Percentiles rank a stretch among this genome's conserved stretches.
These are phyloP conservation scores for Gloeopeniophorella convolvens DNA, from an alignment of 768 basidiomycete genomes.

Conservation along the genomic window DNA sequence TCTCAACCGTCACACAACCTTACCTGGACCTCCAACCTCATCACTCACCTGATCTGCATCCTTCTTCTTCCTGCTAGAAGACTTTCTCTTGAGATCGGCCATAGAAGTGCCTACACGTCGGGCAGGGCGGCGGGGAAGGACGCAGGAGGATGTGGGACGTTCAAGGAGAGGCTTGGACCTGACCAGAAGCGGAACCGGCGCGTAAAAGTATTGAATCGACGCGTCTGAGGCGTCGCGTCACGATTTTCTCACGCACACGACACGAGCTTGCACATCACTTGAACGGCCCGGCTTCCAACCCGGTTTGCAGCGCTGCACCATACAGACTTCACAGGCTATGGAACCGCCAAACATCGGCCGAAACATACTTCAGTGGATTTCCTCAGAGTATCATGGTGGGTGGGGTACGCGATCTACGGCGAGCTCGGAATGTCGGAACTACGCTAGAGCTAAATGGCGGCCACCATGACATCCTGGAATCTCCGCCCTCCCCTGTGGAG, in stretches of 20 bases:
- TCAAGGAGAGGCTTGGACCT: no score
- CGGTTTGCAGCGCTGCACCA: no score
- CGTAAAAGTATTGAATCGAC: no score
- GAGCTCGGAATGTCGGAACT: background rate
- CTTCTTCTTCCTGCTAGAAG: conserved; percentile 4
- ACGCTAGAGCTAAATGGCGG: conserved; percentile 53
- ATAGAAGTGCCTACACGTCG: background rate
- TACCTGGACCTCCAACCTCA: background rate
- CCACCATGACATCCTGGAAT: conserved; percentile 41
- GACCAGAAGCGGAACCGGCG: no score
- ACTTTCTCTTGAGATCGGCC: conserved; percentile 1
- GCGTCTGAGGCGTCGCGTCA: conserved; percentile 8
- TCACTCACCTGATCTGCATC: conserved; percentile 1
- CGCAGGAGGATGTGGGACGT: no score
- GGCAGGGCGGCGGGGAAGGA: no score
- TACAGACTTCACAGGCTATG: background rate
- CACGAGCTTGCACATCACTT: background rate
- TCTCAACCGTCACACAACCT: background rate
- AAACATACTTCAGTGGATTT: conserved; percentile 30
- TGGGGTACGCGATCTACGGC: background rate
- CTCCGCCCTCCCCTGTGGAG: conserved; percentile 59
- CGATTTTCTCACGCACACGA: background rate
- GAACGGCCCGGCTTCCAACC: no score
- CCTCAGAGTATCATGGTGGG: conserved; percentile 32
- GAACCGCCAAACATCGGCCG: conserved; percentile 2